Base-by-base conservation (phyloP, 768 basidiomycete species). In the Russula olivacea region DNA sequence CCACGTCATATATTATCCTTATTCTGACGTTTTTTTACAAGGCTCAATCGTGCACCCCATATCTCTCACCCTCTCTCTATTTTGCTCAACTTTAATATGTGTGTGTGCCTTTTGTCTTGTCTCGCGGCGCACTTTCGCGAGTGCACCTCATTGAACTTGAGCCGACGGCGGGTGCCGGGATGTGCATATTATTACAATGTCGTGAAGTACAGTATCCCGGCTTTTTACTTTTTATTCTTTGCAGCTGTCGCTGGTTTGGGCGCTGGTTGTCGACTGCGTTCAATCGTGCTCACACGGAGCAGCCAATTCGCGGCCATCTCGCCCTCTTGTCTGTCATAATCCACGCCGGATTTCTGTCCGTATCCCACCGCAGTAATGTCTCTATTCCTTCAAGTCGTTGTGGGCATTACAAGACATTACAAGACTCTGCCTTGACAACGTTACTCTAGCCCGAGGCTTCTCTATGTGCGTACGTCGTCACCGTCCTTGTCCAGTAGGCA, bases 361-460 rank as follows among this genome's bases (percentile, higher is more conserved):
- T 34, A 93, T 94, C 56, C 91, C 90, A 0, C 77, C 28, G 28
- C 28, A 28, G 4, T 2, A 28, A 28, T 28, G 28, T 28, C 28
- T 28, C 28, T 28, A 28, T 28, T 28, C 28, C 28, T 34, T 11
- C 89, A 92, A 73, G 85, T 89, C 28, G 87, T 88, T 8, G 89
- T 93, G 79, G 91, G 93, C 67, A 81, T 93, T 23, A 82, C 89
- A 47, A 92, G 91, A 69, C 89, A n/a, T 69, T 89, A 93, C 71
- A 83, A 79, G 59, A 84, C 83, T 57, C 89, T 70, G 87, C 86
- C 1, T 83, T 93, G 67, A 68, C 78, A 47, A 84, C 89, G n/a
- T 68, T 91, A 54, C 54, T 89, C 3, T 88, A 93, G 11, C 11
- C 12, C 12, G 36, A 4, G 69, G 84, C 90, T 3, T 83, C 80